Base-by-base conservation (phyloP, 2,329 filamentous ascomycete genomes). In the Beauveria sp. region DNA sequence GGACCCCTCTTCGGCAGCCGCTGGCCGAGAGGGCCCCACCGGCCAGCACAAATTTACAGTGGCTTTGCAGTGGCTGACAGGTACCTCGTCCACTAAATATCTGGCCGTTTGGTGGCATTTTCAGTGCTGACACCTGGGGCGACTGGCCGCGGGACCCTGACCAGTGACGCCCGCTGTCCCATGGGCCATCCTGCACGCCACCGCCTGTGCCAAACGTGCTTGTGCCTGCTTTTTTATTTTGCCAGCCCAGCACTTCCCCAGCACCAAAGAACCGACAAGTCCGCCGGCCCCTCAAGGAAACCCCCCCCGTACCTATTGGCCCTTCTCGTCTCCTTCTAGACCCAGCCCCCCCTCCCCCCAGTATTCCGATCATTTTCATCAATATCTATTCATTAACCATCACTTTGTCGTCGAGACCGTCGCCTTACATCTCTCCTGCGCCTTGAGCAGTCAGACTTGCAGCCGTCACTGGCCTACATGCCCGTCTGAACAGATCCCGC, bases 1-100 rank as follows among this genome's bases (percentile, higher is more conserved):
- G 38, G 47, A 34, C 14, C 50, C 46, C 46, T 40, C 57, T 46
- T 54, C 58, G 58, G 58, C 58, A 52, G 47, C 49, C 58, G 49
- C 38, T 42, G 49, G 58, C 58, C 58, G 58, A 60, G n/a, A 16
- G 14, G 49, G 40, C n/a, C 42, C 55, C 43, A 42, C 56, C 16
- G 38, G 3, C 8, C 40, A 34, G 40, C 40, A 14, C 42, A 26
- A 12, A 14, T 43, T 28, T 26, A 18, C 53, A 56, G 42, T 56
- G 53, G 42, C 51, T 42, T 30, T 26, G 14, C 10, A 53, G 34
- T 53, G 46, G 46, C 50, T 38, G 50, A 20, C 49, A 26, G n/a
- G 22, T 47, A 22, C 20, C 12, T 40, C 42, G 22, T n/a, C 38
- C 51, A 42, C 51, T 34, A 34, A 54, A 56, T 26, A 18, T 10